Base-by-base conservation (phyloP, 495 filamentous ascomycete genomes). In the Jackrogersella minutella region DNA sequence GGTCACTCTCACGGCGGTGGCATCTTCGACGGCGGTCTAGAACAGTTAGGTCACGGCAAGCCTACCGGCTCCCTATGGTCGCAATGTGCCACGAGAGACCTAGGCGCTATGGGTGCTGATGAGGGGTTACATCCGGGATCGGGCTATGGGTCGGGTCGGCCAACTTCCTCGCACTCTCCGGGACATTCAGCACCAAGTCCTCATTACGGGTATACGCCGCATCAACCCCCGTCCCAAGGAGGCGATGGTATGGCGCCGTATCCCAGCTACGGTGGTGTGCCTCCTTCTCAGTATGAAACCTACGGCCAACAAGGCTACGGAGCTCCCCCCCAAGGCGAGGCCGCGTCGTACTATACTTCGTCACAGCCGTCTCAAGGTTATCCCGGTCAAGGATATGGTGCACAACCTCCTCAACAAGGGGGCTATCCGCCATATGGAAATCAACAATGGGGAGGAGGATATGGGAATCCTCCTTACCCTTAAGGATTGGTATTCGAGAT, bases 1-100 rank as follows among this genome's bases (percentile, higher is more conserved):
- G 53, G 70, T 0, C 70, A 76, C 39, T 75, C 73, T 14, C 78
- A 79, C 37, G 78, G 79, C n/a, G 75, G 75, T n/a, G 70, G 70
- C 8, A 75, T 78, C 31, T 76, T 79, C 24, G 78, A 78, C 33
- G 74, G 71, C 21, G 76, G 72, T 5, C 22, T 72, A n/a, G 76
- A 69, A 9, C 75, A 80, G 54, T 75, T 78, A n/a, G 79, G 84
- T 3, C 82, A 86, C 66, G 82, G 82, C 3, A 81, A 77, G 47
- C 80, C 81, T 0, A 71, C 76, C 0, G 79, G 78, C 0, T 83
- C 80, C 0, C 76, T 86, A 2, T 86, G 84, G 84, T 72, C 74
- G n/a, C 77, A 85, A 52, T 77, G 85, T 34, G 74, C 76, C 36
- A 76, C 73, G 31, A 71, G 80, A 58, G 79, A 81, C 56, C 57